A percentile compares a stretch with the other conserved stretches of the same genome.
Evolutionary conservation across 441 rosid genomes (phyloP).

Genomic region (Aleurites moluccanus): DNA sequence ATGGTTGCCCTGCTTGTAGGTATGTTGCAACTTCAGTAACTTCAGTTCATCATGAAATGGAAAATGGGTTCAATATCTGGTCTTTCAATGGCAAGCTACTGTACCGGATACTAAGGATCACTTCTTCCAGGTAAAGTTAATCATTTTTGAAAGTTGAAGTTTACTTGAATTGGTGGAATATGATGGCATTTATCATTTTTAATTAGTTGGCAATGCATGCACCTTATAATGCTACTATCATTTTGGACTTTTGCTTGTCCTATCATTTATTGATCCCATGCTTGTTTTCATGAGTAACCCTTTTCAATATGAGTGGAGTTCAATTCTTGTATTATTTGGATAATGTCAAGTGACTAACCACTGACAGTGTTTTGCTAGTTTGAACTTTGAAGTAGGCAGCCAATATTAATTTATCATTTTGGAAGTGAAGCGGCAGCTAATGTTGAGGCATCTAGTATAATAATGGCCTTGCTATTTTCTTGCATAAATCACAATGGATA

Average conservation of each 20-base stretch:
- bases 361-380: not conserved
- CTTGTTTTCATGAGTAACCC: not conserved
- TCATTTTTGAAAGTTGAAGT: not conserved
- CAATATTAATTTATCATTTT: not conserved
- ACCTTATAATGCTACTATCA: not conserved
- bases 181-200: not conserved
- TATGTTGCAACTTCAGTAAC: slow-evolving; percentile 86
- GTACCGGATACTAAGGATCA: slow-evolving; percentile 84
- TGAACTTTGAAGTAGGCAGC: not conserved
- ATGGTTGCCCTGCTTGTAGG: slow-evolving; percentile 36
- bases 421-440: not conserved
- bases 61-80: slow-evolving; percentile 93
- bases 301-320: not conserved
- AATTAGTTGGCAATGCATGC: not conserved
- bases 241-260: not conserved
- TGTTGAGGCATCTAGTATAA: not conserved
- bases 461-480: not conserved
- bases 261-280: not conserved
- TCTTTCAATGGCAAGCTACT: slow-evolving; percentile 85
- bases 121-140: slow-evolving; percentile 71
- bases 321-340: not conserved
- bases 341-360: not conserved
- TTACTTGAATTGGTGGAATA: not conserved
- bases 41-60: slow-evolving; percentile 93
- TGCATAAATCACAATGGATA: no score